Conservation (phyloP, 2,329 filamentous ascomycete species). For the Sporothrix pseudoabietina region DNA sequence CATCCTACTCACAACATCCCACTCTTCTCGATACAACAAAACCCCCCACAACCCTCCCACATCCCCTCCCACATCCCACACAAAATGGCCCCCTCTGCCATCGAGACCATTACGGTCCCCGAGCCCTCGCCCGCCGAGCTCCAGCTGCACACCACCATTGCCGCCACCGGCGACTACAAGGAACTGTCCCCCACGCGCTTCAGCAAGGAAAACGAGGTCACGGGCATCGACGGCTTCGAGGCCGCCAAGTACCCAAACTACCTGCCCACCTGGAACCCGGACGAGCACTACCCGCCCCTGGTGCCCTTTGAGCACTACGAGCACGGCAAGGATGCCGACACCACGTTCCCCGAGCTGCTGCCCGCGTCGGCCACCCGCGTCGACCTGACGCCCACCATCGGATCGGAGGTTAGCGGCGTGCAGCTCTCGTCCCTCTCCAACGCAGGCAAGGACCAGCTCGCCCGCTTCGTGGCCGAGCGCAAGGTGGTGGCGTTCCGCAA, state of each 20-base stretch:
- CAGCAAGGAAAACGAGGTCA: conserved; percentile 34
- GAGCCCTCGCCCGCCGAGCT: conserved; percentile 33
- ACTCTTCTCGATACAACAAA: neutral
- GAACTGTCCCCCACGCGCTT: conserved; percentile 33
- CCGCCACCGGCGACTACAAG: conserved; percentile 38
- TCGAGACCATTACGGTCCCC: conserved; percentile 36
- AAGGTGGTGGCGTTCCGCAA: conserved; percentile 72
- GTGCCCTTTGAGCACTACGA: conserved; percentile 68
- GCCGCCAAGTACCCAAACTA: conserved; percentile 60
- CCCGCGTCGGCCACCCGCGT: conserved; percentile 49
- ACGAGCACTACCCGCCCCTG: conserved; percentile 62
- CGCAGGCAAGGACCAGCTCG: conserved; percentile 69
- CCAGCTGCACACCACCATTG: conserved; percentile 46
- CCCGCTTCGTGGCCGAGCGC: conserved; percentile 67
- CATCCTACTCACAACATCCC: neutral
- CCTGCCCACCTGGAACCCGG: conserved; percentile 63
- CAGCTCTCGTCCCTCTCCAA: conserved; percentile 65
- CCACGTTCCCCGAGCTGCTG: conserved; percentile 64
- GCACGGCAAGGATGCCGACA: conserved; percentile 69
- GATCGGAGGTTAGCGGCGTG: conserved; percentile 66
- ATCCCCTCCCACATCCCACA: neutral
- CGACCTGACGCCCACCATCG: conserved; percentile 67
- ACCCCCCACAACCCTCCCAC: neutral
- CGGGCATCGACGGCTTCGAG: conserved; percentile 33
- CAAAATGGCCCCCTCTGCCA: conserved; percentile 32